Evolutionary conservation across 2,329 filamentous ascomycete species (phyloP).

Genomic region (Fusarium subtropicale): DNA sequence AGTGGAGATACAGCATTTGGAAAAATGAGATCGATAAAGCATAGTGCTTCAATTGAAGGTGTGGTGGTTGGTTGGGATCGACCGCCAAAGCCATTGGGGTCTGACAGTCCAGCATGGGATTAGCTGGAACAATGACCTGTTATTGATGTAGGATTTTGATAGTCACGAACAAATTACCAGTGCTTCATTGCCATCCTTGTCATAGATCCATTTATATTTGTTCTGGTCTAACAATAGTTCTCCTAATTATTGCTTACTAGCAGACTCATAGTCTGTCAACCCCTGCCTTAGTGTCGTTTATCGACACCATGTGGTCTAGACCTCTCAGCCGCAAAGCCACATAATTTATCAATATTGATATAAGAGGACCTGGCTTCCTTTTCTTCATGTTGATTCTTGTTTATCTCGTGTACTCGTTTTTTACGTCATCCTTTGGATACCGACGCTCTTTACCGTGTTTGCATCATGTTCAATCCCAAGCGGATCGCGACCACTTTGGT

Average conservation of each 20-base stretch:
- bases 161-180: neutral
- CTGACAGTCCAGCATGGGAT: constrained; percentile 57
- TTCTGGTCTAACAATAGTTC: neutral
- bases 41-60: constrained; percentile 61
- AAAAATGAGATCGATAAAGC: constrained; percentile 58
- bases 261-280: neutral
- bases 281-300: neutral
- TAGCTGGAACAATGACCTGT: neutral
- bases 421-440: neutral
- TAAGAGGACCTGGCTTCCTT: neutral
- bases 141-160: neutral
- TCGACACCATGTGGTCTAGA: neutral
- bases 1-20: constrained; percentile 60
- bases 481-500: neutral
- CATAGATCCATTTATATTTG: neutral
- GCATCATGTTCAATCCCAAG: neutral
- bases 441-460: neutral
- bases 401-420: rapidly evolving
- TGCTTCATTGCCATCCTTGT: neutral
- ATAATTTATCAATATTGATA: neutral
- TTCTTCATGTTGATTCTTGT: neutral
- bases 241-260: neutral
- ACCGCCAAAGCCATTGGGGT: constrained; percentile 63
- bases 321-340: neutral
- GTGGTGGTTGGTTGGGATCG: constrained; percentile 60